phyloP scores from a whole-genome alignment of 148 eudicot genomes.

The Rhododendron williamsianum region DNA sequence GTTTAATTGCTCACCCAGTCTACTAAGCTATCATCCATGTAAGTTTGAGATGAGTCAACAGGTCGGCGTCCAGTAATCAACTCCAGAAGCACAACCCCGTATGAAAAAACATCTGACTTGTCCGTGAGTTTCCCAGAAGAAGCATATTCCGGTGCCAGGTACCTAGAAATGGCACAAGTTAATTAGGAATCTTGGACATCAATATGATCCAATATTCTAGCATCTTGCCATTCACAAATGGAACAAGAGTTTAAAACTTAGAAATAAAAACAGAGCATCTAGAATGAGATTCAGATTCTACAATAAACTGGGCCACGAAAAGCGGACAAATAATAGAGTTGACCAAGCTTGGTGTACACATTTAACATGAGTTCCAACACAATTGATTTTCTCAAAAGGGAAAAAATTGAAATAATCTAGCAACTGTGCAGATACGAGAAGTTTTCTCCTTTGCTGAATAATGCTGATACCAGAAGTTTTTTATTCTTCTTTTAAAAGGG shows the following conservation, averaged over 20 bases:
- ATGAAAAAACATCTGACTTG: constrained; percentile 93
- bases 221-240: neutral
- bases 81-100: constrained; percentile 84
- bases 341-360: neutral
- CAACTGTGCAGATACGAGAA: neutral
- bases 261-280: neutral
- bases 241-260: neutral
- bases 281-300: neutral
- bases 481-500: neutral
- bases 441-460: neutral
- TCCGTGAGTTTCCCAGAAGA: constrained; percentile 90
- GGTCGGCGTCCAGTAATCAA: constrained; percentile 89
- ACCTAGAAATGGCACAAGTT: constrained; percentile 30
- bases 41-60: constrained; percentile 56
- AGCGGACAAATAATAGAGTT: neutral
- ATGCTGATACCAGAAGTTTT: neutral
- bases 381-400: neutral
- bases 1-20: constrained; percentile 66
- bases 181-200: neutral
- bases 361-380: neutral
- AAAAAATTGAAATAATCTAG: neutral
- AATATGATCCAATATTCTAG: neutral
- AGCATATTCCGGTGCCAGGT: constrained; percentile 95
- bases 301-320: neutral
- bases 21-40: constrained; percentile 86